Percentiles rank a stretch among this genome's conserved stretches.
phyloP scores from a whole-genome alignment of 1,139 yeast genomes.

The Geotrichum histeridarum region DNA sequence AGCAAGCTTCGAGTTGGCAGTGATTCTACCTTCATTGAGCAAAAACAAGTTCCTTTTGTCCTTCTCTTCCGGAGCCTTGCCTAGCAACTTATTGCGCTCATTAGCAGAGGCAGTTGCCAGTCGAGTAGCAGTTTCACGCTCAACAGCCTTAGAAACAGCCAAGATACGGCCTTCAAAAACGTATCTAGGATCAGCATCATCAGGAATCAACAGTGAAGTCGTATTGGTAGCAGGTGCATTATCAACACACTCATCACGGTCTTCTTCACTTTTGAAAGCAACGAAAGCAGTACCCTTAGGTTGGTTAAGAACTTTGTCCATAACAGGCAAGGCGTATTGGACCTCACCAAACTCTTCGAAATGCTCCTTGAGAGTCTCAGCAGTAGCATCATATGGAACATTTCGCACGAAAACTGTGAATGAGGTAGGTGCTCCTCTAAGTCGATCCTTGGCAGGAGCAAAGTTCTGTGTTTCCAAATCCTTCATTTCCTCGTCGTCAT shows the following conservation, averaged over 20 bases:
- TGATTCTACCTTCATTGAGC: constrained; percentile 90
- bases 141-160: constrained; percentile 78
- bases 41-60: constrained; percentile 83
- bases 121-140: constrained; percentile 74
- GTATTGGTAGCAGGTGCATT: constrained; percentile 76
- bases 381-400: constrained; percentile 90
- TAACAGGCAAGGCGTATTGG: constrained; percentile 87
- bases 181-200: constrained; percentile 82
- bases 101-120: constrained; percentile 69
- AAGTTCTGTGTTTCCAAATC: constrained; percentile 33
- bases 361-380: constrained; percentile 69
- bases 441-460: constrained; percentile 8
- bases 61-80: constrained; percentile 71
- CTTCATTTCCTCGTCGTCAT: constrained; percentile 29
- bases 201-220: constrained; percentile 79
- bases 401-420: constrained; percentile 71
- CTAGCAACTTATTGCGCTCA: constrained; percentile 69
- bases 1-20: constrained; percentile 75
- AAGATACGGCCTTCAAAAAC: constrained; percentile 90
- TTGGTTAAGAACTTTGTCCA: constrained; percentile 76
- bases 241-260: constrained; percentile 62
- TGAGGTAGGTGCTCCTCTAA: constrained; percentile 24
- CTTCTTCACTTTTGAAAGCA: constrained; percentile 62
- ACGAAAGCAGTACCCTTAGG: constrained; percentile 96
- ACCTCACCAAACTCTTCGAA: constrained; percentile 81